phyloP scores from a whole-genome alignment of 1,284 basidiomycete genomes.

The Malassezia dermatis region DNA sequence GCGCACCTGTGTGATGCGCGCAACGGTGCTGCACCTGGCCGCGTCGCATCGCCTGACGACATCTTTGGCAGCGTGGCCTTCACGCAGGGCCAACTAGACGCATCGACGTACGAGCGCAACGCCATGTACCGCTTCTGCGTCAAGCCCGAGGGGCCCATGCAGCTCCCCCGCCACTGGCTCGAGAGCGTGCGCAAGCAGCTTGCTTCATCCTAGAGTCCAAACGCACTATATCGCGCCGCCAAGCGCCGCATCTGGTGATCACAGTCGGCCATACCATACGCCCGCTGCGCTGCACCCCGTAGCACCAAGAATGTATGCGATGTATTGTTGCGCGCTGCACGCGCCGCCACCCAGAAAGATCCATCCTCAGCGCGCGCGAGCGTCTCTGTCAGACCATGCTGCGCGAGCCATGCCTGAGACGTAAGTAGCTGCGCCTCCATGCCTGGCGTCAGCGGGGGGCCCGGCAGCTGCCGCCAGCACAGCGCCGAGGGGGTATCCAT shows the following conservation, averaged over 20 bases:
- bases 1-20: constrained; percentile 37
- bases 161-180: constrained; percentile 26
- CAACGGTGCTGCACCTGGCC: constrained; percentile 36
- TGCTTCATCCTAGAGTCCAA: background rate
- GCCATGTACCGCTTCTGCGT: constrained; percentile 37
- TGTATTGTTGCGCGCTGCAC: background rate
- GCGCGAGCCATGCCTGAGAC: constrained; percentile 1
- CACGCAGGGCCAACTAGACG: constrained; percentile 24
- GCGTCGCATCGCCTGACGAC: constrained; percentile 38
- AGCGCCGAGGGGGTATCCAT: background rate
- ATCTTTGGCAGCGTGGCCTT: constrained; percentile 41
- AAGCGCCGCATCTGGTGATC: constrained; percentile 14
- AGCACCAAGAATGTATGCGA: constrained; percentile 11
- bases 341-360: constrained; percentile 12
- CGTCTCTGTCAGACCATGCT: constrained; percentile 3
- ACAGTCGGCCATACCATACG: constrained; percentile 12
- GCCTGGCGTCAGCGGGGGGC: background rate
- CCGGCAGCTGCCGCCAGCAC: background rate
- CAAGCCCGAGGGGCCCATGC: constrained; percentile 33
- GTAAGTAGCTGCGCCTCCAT: constrained; percentile 12
- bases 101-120: constrained; percentile 38
- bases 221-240: constrained; percentile 6
- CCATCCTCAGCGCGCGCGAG: constrained; percentile 11
- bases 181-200: constrained; percentile 2
- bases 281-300: constrained; percentile 5